Percentiles rank a stretch among this genome's conserved stretches.
phyloP scores from a whole-genome alignment of 148 eudicot species.

The Oxyria digyna region DNA sequence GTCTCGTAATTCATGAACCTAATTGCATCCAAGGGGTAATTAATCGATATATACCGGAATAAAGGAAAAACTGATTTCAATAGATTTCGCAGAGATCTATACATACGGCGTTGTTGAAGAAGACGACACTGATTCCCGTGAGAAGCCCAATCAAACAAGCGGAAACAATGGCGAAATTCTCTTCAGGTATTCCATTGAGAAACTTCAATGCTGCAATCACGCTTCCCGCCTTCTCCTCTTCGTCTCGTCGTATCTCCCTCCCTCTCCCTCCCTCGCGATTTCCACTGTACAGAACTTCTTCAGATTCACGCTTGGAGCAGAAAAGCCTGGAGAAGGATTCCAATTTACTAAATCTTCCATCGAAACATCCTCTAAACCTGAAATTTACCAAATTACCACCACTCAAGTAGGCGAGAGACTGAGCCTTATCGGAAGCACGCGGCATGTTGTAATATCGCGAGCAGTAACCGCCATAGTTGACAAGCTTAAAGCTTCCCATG shows the following conservation, averaged over 20 bases:
- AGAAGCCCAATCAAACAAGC: slow-evolving; percentile 73
- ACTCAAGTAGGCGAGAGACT: neutral
- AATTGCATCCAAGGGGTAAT: neutral
- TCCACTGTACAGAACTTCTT: slow-evolving; percentile 7
- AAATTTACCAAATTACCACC: neutral
- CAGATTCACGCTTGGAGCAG: neutral
- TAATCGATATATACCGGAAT: too few species aligned
- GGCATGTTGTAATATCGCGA: neutral
- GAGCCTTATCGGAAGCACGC: neutral
- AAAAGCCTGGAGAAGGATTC: neutral
- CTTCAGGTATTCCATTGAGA: slow-evolving; percentile 21
- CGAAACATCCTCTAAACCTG: neutral
- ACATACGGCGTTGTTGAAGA: slow-evolving; percentile 54
- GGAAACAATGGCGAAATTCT: slow-evolving; percentile 40
- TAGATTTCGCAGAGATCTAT: neutral
- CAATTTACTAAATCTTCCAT: neutral
- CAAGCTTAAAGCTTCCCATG: slow-evolving; percentile 3
- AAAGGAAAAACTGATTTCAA: too few species aligned
- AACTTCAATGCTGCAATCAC: slow-evolving; percentile 10
- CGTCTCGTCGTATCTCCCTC: slow-evolving; percentile 11
- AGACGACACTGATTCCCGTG: slow-evolving; percentile 59
- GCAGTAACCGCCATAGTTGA: neutral
- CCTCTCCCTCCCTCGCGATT: slow-evolving; percentile 13
- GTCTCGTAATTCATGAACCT: slow-evolving; percentile 89
- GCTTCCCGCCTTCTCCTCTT: slow-evolving; percentile 10